Evolutionary conservation across 169 alveolate genomes (phyloP), one percentile per base, ranked within the genome.

Genomic region (Theileria orientalis): DNA sequence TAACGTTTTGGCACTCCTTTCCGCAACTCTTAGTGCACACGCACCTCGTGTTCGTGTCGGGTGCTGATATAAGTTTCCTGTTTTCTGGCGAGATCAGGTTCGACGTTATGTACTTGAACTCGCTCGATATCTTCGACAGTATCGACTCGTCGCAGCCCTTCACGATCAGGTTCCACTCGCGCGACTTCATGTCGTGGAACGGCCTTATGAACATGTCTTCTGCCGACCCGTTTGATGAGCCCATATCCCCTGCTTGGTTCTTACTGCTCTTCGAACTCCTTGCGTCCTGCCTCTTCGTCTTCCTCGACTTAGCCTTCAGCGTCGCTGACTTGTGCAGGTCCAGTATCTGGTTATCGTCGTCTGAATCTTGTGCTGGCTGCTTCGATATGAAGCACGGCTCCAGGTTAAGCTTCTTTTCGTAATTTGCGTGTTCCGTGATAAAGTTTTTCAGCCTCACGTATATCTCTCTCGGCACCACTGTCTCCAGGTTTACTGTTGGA

Each of bases 31-130:
- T 23, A 0, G 21, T 32, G 51, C 89, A 82, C 27, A 14, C 23
- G 49, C 89, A 82, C 23, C 73, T 62, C 35, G 51, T 33, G 35
- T 29, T 8, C 16, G 83, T 33, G n/a, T 40, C 75, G 2, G 77
- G 80, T 14, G 70, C 73, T 3, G 41, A 41, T 37, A 74, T 32
- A 0, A 74, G 19, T n/a, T 67, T 49, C 51, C 56, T 40, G 19
- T 83, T 51, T 13, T 82, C 89, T n/a, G 73, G 80, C 21, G 76
- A 69, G 8, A 72, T 47, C 30, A 73, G 33, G 60, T 82, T 82
- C 29, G 67, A 23, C 19, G 84, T 66, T 37, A 66, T 35, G 67
- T 82, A 82, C 41, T 66, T 37, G 74, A 82, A 82, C 49, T 82
- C 82, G 42, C 63, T 67, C 27, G 72, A 69, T 19, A 82, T 49